These are phyloP conservation scores for Xylariaceae sp. DNA, from an alignment of 2,329 filamentous ascomycete species.

Conservation along the genomic window DNA sequence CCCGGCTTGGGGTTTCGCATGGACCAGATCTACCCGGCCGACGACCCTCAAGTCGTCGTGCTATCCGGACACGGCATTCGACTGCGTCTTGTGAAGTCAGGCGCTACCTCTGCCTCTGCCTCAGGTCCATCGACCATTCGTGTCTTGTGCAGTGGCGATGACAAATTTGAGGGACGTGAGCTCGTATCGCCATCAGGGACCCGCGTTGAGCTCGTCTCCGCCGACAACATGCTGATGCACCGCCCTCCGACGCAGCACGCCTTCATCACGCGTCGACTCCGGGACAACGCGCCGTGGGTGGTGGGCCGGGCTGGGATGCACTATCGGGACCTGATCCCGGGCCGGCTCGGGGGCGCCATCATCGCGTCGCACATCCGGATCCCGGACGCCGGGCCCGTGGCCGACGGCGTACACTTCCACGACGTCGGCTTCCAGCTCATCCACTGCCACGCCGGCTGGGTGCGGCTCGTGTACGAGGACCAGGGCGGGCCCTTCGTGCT, in stretches of 20 bases:
- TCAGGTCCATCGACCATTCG: too few species aligned
- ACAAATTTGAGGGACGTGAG: slow-evolving; percentile 6
- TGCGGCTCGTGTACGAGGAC: slow-evolving; percentile 19
- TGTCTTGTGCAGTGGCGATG: slow-evolving; percentile 11
- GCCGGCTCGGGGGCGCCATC: slow-evolving; percentile 16
- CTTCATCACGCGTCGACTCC: slow-evolving; percentile 13
- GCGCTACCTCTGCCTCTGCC: slow-evolving; percentile 1
- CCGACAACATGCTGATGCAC: slow-evolving; percentile 7
- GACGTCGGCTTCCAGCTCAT: slow-evolving; percentile 19
- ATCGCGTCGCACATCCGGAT: slow-evolving; percentile 19
- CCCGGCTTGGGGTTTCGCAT: slow-evolving; percentile 17
- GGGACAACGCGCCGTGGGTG: slow-evolving; percentile 16
- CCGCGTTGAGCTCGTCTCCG: slow-evolving; percentile 13
- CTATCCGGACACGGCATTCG: slow-evolving; percentile 16
- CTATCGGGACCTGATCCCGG: slow-evolving; percentile 18
- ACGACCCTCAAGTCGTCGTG: slow-evolving; percentile 15
- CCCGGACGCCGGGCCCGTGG: slow-evolving; percentile 15
- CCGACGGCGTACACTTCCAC: slow-evolving; percentile 17
- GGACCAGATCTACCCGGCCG: slow-evolving; percentile 18
- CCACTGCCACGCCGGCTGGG: slow-evolving; percentile 18
- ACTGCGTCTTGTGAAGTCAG: slow-evolving; percentile 15
- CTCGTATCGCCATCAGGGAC: slow-evolving; percentile 17
- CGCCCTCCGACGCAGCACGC: slow-evolving; percentile 14
- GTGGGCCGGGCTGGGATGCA: slow-evolving; percentile 18
- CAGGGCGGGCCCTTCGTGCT: slow-evolving; percentile 17